These are phyloP conservation scores for Cucurbita argyrosperma DNA, from an alignment of 306 rosid species.

Conservation along the genomic window DNA sequence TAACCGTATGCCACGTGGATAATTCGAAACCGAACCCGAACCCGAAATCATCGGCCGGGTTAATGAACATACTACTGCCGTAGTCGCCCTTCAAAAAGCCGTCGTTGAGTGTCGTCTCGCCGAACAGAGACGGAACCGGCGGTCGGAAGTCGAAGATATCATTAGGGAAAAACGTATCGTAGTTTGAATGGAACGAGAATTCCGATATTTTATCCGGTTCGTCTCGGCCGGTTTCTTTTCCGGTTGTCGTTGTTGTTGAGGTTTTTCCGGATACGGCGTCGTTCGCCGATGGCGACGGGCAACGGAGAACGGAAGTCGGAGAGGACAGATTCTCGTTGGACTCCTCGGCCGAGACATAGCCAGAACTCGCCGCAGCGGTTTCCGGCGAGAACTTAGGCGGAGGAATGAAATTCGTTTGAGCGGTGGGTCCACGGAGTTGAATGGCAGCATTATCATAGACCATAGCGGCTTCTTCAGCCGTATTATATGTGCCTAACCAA, in stretches of 20 bases:
- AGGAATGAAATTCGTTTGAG: conserved; percentile 58
- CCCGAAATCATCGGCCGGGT: conserved; percentile 25
- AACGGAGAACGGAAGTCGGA: conserved; percentile 61
- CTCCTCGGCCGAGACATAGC: conserved; percentile 35
- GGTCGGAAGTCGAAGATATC: conserved; percentile 35
- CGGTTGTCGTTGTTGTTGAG: neutral
- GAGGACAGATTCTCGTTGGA: conserved; percentile 31
- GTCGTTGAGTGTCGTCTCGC: neutral
- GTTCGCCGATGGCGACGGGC: conserved; percentile 19
- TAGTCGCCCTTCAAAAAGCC: conserved; percentile 5
- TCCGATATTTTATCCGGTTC: conserved; percentile 23
- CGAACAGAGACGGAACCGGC: conserved; percentile 23
- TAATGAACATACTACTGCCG: conserved; percentile 11
- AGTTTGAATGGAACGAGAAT: conserved; percentile 14
- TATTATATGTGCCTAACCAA: conserved; percentile 84
- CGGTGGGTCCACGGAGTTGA: conserved; percentile 75
- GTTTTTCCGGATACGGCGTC: conserved; percentile 33
- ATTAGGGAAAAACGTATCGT: conserved; percentile 22
- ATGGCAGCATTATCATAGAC: conserved; percentile 93
- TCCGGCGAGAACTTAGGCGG: conserved; percentile 2
- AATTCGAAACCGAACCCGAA: conserved; percentile 36
- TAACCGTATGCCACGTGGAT: conserved; percentile 19
- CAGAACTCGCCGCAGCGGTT: neutral
- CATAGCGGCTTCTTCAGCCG: conserved; percentile 92
- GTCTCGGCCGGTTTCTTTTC: conserved; percentile 7